phyloP scores from a whole-genome alignment of 2,329 filamentous ascomycete genomes.

The Fusarium cyanostomum region DNA sequence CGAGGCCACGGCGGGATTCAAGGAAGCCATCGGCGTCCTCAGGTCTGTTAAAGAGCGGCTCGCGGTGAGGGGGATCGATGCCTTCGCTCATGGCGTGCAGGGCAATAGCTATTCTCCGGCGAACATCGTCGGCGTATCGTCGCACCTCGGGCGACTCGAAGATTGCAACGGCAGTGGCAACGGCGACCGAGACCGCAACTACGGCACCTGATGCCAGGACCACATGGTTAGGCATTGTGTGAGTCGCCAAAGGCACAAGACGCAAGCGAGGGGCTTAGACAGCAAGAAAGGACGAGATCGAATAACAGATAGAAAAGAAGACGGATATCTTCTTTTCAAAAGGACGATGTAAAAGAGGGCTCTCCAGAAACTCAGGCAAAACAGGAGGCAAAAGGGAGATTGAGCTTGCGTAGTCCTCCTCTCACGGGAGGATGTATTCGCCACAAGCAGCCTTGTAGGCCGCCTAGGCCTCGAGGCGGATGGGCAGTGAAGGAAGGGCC shows the following conservation, averaged over 20 bases:
- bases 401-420: slow-evolving; percentile 37
- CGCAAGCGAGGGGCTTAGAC: slow-evolving; percentile 12
- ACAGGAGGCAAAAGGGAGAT: slow-evolving; percentile 29
- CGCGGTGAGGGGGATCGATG: slow-evolving; percentile 58
- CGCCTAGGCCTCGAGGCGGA: background rate
- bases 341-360: slow-evolving; percentile 1
- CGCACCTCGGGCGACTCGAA: slow-evolving; percentile 73
- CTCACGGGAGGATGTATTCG: slow-evolving; percentile 19
- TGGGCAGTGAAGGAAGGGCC: slow-evolving; percentile 3
- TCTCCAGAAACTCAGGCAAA: slow-evolving; percentile 14
- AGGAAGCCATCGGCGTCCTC: slow-evolving; percentile 73
- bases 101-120: slow-evolving; percentile 68
- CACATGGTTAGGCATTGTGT: slow-evolving; percentile 65
- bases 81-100: slow-evolving; percentile 68
- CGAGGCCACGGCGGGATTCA: slow-evolving; percentile 56
- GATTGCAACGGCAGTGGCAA: slow-evolving; percentile 67
- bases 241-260: slow-evolving; percentile 16
- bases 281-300: slow-evolving; percentile 2
- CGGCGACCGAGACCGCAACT: slow-evolving; percentile 65
- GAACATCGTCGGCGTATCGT: slow-evolving; percentile 68
- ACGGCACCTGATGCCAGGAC: slow-evolving; percentile 65
- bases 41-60: slow-evolving; percentile 71
- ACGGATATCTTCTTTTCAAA: background rate
- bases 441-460: slow-evolving; percentile 30
- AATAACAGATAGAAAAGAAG: background rate